Percentiles rank a stretch among this genome's conserved stretches.
phyloP scores from a whole-genome alignment of 352 stramenopile species.

The Pythium monospermum region DNA sequence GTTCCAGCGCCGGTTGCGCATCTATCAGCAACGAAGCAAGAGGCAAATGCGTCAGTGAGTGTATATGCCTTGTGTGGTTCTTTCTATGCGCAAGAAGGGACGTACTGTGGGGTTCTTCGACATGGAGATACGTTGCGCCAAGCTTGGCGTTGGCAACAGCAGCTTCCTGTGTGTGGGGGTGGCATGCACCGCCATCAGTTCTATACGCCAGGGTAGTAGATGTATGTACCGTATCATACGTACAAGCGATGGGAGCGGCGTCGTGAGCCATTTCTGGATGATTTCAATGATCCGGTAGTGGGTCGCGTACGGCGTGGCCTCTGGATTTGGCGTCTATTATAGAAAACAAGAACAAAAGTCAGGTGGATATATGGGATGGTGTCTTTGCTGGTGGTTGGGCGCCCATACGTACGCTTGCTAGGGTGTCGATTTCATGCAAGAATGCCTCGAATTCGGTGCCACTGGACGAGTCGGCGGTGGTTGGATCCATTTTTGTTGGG shows the following conservation, averaged over 20 bases:
- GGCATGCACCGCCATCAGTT: not conserved
- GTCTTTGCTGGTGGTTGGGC: no score
- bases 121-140: slow-evolving; percentile 41
- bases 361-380: no score
- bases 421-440: no score
- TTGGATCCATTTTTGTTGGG: no score
- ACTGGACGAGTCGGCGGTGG: no score
- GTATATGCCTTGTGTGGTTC: no score
- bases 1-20: slow-evolving; percentile 48
- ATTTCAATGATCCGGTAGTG: slow-evolving; percentile 54
- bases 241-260: slow-evolving; percentile 25
- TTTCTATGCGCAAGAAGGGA: no score
- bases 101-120: slow-evolving; percentile 63
- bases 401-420: no score
- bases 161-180: slow-evolving; percentile 23
- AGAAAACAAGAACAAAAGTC: not conserved
- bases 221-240: not conserved
- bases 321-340: slow-evolving; percentile 36
- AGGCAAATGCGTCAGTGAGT: no score
- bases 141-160: slow-evolving; percentile 33
- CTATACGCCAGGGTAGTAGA: not conserved
- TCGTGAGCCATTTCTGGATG: slow-evolving; percentile 45
- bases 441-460: no score
- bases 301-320: slow-evolving; percentile 41
- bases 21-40: slow-evolving; percentile 31